phyloP scores from a whole-genome alignment of 2,329 filamentous ascomycete species.

The Arthroderma sp. region DNA sequence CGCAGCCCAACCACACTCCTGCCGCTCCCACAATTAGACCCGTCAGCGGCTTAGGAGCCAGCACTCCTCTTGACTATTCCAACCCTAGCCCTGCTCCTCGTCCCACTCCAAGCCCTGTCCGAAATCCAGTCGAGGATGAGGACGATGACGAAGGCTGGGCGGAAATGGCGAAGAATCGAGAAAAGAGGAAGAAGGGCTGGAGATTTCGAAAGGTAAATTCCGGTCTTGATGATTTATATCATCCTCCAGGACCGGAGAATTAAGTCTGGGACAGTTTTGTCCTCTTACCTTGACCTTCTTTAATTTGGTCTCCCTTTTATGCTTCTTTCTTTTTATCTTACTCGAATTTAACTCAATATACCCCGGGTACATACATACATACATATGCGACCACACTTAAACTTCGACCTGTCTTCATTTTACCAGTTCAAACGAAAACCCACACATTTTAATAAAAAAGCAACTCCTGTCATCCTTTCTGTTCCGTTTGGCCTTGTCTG shows the following conservation, averaged over 20 bases:
- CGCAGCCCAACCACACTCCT: conserved; percentile 13
- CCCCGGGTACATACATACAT: too few relatives aligned
- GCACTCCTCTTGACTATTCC: conserved; percentile 1
- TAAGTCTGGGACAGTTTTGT: too few relatives aligned
- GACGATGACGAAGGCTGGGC: conserved; percentile 39
- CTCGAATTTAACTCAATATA: too few relatives aligned
- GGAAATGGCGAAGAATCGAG: conserved; percentile 38
- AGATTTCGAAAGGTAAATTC: conserved; percentile 29
- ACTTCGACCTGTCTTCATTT: too few relatives aligned
- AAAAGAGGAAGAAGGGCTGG: conserved; percentile 37
- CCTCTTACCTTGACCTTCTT: too few relatives aligned
- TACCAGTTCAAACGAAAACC: too few relatives aligned
- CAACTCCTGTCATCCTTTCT: too few relatives aligned
- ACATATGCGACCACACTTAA: too few relatives aligned
- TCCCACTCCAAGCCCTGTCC: conserved; percentile 19
- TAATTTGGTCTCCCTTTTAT: too few relatives aligned
- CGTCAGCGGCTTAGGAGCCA: conserved; percentile 14
- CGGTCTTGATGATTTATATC: conserved; percentile 25
- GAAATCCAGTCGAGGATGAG: conserved; percentile 23
- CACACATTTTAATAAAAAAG: too few relatives aligned
- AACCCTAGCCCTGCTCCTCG: conserved; percentile 8
- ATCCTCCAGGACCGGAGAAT: conserved; percentile 11
- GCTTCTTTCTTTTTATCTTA: too few relatives aligned
- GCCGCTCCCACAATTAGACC: conserved; percentile 19
- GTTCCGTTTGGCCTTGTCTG: too few relatives aligned